A percentile compares a stretch with the other conserved stretches of the same genome.
Evolutionary conservation across 1,284 basidiomycete species (phyloP).

Genomic region (Cryptococcus sp.): DNA sequence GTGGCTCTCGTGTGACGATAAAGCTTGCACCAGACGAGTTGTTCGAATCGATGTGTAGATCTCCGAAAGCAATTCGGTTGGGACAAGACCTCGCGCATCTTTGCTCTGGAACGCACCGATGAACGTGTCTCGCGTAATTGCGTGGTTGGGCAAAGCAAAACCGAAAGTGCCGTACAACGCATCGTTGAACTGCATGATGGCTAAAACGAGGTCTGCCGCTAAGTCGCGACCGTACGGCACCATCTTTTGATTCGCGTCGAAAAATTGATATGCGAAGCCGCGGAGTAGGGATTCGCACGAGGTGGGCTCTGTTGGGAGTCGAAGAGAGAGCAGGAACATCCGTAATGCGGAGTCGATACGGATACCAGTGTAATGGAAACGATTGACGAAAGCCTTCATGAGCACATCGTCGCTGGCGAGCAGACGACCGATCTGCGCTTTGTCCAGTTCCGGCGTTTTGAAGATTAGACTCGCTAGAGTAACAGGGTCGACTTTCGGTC

Average conservation of each 20-base stretch:
- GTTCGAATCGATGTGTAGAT: slow-evolving; percentile 74
- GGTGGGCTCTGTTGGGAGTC: slow-evolving; percentile 65
- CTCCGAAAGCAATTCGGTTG: slow-evolving; percentile 70
- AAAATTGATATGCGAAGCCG: slow-evolving; percentile 84
- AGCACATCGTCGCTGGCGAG: slow-evolving; percentile 72
- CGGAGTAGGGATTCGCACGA: slow-evolving; percentile 66
- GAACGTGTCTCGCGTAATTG: slow-evolving; percentile 72
- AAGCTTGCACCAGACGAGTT: slow-evolving; percentile 72
- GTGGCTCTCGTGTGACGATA: slow-evolving; percentile 52
- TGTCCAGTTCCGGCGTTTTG: slow-evolving; percentile 80
- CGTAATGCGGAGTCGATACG: slow-evolving; percentile 87
- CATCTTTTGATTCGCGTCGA: slow-evolving; percentile 76
- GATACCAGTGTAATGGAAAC: slow-evolving; percentile 78
- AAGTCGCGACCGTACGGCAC: slow-evolving; percentile 77
- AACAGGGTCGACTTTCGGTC: slow-evolving; percentile 61
- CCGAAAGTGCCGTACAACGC: slow-evolving; percentile 53
- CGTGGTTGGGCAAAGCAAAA: slow-evolving; percentile 64
- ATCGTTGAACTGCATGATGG: slow-evolving; percentile 68
- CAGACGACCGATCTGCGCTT: slow-evolving; percentile 78
- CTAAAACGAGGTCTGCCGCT: slow-evolving; percentile 74
- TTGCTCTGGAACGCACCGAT: slow-evolving; percentile 72
- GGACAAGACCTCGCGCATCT: slow-evolving; percentile 67
- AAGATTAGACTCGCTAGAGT: slow-evolving; percentile 80
- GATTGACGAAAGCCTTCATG: slow-evolving; percentile 79
- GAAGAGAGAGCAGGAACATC: slow-evolving; percentile 78